These are phyloP conservation scores for Penicillium vulpinum DNA, from an alignment of 2,329 filamentous ascomycete species.

Conservation along the genomic window DNA sequence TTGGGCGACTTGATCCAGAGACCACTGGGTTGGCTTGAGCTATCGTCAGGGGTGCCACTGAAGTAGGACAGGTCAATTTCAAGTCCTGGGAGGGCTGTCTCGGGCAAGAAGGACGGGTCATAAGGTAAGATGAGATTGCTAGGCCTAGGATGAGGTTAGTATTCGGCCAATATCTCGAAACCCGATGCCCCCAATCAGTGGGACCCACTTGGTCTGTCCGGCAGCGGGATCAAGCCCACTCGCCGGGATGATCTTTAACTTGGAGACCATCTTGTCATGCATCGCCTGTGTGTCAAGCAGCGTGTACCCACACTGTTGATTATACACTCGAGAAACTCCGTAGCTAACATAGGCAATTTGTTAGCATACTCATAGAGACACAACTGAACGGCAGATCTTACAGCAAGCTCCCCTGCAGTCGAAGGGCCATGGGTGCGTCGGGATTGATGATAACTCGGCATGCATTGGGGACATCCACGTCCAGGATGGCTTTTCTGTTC, in stretches of 20 bases:
- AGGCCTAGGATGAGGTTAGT: slow-evolving; percentile 60
- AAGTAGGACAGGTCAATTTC: slow-evolving; percentile 51
- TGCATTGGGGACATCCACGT: slow-evolving; percentile 82
- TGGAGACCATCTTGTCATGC: slow-evolving; percentile 69
- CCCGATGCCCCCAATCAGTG: no score
- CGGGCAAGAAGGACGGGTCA: slow-evolving; percentile 76
- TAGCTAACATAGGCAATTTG: slow-evolving; percentile 49
- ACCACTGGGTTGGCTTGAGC: slow-evolving; percentile 34
- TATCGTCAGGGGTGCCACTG: slow-evolving; percentile 36
- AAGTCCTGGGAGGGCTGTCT: slow-evolving; percentile 61
- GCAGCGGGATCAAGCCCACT: slow-evolving; percentile 69
- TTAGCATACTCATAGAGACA: not conserved
- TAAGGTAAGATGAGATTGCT: slow-evolving; percentile 70
- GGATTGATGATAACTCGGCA: slow-evolving; percentile 85
- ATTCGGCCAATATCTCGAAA: not conserved
- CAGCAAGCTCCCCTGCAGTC: slow-evolving; percentile 86
- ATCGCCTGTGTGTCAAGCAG: slow-evolving; percentile 76
- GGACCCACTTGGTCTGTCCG: slow-evolving; percentile 67
- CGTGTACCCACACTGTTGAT: slow-evolving; percentile 83
- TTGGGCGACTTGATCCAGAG: slow-evolving; percentile 38
- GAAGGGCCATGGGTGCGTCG: slow-evolving; percentile 82
- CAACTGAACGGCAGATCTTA: slow-evolving; percentile 37
- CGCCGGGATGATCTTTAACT: slow-evolving; percentile 60
- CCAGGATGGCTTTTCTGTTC: slow-evolving; percentile 80
- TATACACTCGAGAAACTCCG: slow-evolving; percentile 80